A percentile compares a stretch with the other conserved stretches of the same genome.
Conservation (phyloP, 441 rosid species). For the Geranium incanum region DNA sequence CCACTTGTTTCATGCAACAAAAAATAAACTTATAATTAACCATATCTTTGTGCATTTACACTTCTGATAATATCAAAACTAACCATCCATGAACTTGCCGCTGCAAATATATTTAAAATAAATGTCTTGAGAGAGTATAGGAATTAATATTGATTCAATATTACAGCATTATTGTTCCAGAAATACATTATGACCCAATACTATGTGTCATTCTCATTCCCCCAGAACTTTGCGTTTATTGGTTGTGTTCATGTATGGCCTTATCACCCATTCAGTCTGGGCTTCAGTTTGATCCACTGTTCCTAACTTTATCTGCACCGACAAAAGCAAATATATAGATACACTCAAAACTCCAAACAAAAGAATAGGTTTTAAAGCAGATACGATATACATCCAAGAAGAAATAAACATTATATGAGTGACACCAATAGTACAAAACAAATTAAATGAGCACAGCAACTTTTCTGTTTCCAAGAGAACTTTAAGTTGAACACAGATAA, state of each 20-base stretch:
- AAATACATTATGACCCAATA: background rate
- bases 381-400: background rate
- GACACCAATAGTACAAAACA: too few relatives aligned
- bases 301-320: conserved; percentile 63
- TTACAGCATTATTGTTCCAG: background rate
- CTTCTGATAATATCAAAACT: too few relatives aligned
- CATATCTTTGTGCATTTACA: too few relatives aligned
- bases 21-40: too few relatives aligned
- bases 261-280: conserved; percentile 69
- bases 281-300: conserved; percentile 85
- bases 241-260: conserved; percentile 87
- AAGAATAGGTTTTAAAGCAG: background rate
- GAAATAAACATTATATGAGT: background rate
- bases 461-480: background rate
- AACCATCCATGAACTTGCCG: too few relatives aligned
- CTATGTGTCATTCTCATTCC: conserved; percentile 26
- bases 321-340: background rate
- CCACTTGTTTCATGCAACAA: too few relatives aligned
- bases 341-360: background rate
- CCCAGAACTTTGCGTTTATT: conserved; percentile 62
- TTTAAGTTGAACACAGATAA: background rate
- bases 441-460: background rate
- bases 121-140: background rate
- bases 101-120: too few relatives aligned
- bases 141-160: background rate